Base-by-base conservation (phyloP, 805 yeast species). In the Komagataella ulmi region DNA sequence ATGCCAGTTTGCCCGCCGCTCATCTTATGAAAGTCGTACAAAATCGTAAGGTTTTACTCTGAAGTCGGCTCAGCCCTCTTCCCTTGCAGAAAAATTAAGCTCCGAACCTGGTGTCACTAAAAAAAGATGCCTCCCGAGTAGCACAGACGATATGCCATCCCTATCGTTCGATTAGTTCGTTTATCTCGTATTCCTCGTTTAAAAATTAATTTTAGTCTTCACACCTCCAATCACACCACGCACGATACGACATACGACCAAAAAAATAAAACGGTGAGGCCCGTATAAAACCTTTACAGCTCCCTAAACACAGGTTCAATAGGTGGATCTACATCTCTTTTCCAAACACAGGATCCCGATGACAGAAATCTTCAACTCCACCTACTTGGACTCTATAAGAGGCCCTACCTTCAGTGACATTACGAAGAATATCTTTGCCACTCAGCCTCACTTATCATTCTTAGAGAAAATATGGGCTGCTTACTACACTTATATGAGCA, bases 391-490 rank as follows among this genome's bases (percentile, higher is more conserved):
- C 17, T 3, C 53, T 3, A 45, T 64, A 7, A 43, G 48, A 6
- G 30, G 62, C 18, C 64, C 67, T 7, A 54, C 74, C 3, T 65
- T 66, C 50, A 47, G 57, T 3, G 65, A 63, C 45, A 70, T 75
- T 10, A 58, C 67, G 40, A 57, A 60, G 44, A 69, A 69, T 52
- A 66, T 76, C 14, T 60, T 59, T 44, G 61, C 59, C 23, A 58
- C 65, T 19, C 76, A 74, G 58, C 67, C 70, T 3, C 74, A 76
- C 17, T 64, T 76, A 47, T 74, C 66, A 51, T 10, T 64, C 10
- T 46, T 70, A 17, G 83, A 78, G 58, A 72, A 71, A 54, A 45
- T 70, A 30, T 78, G 83, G 83, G 79, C 77, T 8, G 62, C 81
- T 5, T 78, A 77, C 73, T 78, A 78, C 62, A 65, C 68, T 8